These are phyloP conservation scores for Suillus brevipes DNA, from an alignment of 768 basidiomycete genomes.

Conservation along the genomic window DNA sequence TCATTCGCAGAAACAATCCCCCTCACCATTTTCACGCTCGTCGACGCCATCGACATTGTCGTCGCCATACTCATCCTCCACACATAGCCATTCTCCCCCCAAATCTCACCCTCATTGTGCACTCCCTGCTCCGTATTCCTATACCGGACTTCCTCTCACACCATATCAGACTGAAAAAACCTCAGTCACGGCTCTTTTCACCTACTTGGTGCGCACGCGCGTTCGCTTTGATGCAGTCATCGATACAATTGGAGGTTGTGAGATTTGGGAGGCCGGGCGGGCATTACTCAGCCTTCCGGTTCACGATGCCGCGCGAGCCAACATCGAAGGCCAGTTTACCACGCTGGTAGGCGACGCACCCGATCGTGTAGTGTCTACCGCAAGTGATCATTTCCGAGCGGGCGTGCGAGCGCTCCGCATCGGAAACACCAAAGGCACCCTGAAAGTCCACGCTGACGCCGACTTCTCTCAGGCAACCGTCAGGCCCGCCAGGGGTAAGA, in stretches of 20 bases:
- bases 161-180: slow-evolving; percentile 29
- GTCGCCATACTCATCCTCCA: slow-evolving; percentile 29
- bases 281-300: slow-evolving; percentile 48
- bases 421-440: slow-evolving; percentile 27
- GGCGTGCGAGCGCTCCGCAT: slow-evolving; percentile 61
- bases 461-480: slow-evolving; percentile 23
- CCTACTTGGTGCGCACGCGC: slow-evolving; percentile 28
- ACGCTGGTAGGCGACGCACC: slow-evolving; percentile 76
- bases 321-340: slow-evolving; percentile 59
- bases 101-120: slow-evolving; percentile 25
- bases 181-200: slow-evolving; percentile 26
- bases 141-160: slow-evolving; percentile 28
- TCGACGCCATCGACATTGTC: slow-evolving; percentile 32
- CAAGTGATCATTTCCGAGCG: slow-evolving; percentile 71
- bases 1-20: slow-evolving; percentile 30
- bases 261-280: slow-evolving; percentile 75
- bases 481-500: slow-evolving; percentile 24
- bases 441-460: slow-evolving; percentile 26
- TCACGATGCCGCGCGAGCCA: slow-evolving; percentile 30
- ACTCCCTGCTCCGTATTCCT: slow-evolving; percentile 33
- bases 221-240: slow-evolving; percentile 72
- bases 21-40: slow-evolving; percentile 35
- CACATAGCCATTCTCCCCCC: slow-evolving; percentile 22
- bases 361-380: slow-evolving; percentile 63
- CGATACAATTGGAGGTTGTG: slow-evolving; percentile 80